Percentiles rank a stretch among this genome's conserved stretches.
These are phyloP conservation scores for Galium porrigens DNA, from an alignment of 305 asterid genomes.

Conservation along the genomic window DNA sequence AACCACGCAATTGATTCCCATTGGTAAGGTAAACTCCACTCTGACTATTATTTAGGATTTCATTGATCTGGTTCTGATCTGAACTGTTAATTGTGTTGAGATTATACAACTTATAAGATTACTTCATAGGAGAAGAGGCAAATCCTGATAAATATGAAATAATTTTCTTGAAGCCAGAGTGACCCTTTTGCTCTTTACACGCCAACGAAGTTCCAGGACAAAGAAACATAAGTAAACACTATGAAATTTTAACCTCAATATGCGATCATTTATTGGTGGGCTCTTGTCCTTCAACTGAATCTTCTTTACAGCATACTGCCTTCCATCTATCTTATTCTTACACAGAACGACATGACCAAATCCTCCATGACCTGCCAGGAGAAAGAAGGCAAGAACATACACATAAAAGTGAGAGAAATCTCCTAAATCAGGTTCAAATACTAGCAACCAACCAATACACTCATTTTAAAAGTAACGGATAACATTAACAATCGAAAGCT, in stretches of 20 bases:
- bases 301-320: constrained; percentile 94
- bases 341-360: constrained; percentile 93
- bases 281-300: constrained; percentile 78
- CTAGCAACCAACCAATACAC: not conserved
- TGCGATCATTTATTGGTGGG: constrained; percentile 73
- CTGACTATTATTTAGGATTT: not conserved
- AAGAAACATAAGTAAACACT: not conserved
- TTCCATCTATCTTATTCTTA: constrained; percentile 92
- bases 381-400: constrained; percentile 7
- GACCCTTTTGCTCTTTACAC: not conserved
- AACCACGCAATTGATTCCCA: too few species aligned
- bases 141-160: not conserved
- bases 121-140: not conserved
- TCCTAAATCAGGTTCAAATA: not conserved
- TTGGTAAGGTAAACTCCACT: too few species aligned
- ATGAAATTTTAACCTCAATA: constrained; percentile 49
- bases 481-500: not conserved
- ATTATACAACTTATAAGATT: not conserved
- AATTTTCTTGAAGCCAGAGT: not conserved
- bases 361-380: constrained; percentile 75
- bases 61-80: not conserved
- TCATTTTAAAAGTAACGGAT: not conserved
- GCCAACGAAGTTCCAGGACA: not conserved
- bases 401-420: not conserved
- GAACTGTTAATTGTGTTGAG: not conserved